Evolutionary conservation across 345 rosid species (phyloP), one percentile per base, ranked within the genome.

Genomic region (Nephelium lappaceum): DNA sequence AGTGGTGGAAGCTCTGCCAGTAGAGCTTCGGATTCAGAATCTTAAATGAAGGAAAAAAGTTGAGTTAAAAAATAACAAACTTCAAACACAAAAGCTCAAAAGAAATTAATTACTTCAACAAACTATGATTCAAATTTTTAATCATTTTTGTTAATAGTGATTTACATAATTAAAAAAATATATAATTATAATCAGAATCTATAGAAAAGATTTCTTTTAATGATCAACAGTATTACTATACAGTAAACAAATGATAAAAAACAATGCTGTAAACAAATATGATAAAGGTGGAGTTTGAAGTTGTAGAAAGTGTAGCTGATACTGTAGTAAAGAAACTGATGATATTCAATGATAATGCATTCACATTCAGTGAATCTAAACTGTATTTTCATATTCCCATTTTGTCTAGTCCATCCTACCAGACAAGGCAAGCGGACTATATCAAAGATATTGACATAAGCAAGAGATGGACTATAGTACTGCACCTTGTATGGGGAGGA

Each of bases 1-100:
- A 85, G 77, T 6, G 87, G 85, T 67, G 79, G 86, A 69, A 83
- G 83, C 47, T 83, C 84, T 3, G 45, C 23, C 62, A 81, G 43
- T 25, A 60, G 31, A 18, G 74, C 76, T 58, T 88, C 89, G 12
- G 75, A 11, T 55, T 42, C 61, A 12, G 80, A 79, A 75, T 79
- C 86, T 86, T 66, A 62, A 4, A 51, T 15, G 4, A 14, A 21
- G 8, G 27, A 15, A 18, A 36, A 55, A 61, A 11, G 21, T 41
- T 3, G 12, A 11, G 7, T 60, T 24, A 51, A 43, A 45, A 60
- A 66, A 11, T n/a, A 24, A 31, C 31, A 0, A 5, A 31, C 11
- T n/a, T 45, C 39, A 66, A 14, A 39, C 4, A n/a, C 31, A 45
- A 72, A 8, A 38, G 39, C 9, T 14, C n/a, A 5, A 12, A 9